Percentiles rank a stretch among this genome's conserved stretches.
These are phyloP conservation scores for Pestalotiopsis sp. DNA, from an alignment of 2,329 filamentous ascomycete genomes.

Conservation along the genomic window DNA sequence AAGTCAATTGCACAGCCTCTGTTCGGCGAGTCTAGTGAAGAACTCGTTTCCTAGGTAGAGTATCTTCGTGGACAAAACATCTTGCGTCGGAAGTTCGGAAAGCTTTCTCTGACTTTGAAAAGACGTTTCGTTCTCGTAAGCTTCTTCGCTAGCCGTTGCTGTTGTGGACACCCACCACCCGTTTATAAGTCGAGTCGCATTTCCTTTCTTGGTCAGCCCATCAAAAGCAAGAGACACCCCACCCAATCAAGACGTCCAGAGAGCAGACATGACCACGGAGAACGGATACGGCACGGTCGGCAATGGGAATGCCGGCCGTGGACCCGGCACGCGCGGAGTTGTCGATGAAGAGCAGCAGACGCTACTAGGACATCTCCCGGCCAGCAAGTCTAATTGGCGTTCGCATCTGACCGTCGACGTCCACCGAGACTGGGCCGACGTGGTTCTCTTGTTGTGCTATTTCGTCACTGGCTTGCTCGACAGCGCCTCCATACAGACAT, in stretches of 20 bases:
- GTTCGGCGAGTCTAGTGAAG: neutral
- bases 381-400: constrained; percentile 28
- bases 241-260: neutral
- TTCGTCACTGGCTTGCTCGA: constrained; percentile 78
- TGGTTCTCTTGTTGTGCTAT: constrained; percentile 73
- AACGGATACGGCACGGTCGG: constrained; percentile 31
- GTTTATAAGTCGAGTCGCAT: neutral
- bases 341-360: constrained; percentile 37
- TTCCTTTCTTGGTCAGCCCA: neutral
- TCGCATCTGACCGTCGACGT: constrained; percentile 49
- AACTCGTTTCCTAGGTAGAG: neutral
- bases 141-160: neutral
- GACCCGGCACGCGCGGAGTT: constrained; percentile 20
- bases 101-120: neutral
- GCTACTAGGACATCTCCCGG: constrained; percentile 24
- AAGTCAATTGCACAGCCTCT: neutral
- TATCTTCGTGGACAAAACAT: neutral
- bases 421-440: constrained; percentile 64
- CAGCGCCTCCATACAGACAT: constrained; percentile 74
- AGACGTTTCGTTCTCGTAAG: neutral
- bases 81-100: neutral
- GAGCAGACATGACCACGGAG: constrained; percentile 23
- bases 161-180: neutral
- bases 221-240: neutral
- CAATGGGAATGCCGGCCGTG: constrained; percentile 15